These are phyloP conservation scores for Sicyos edulis DNA, from an alignment of 306 rosid genomes.

Conservation along the genomic window DNA sequence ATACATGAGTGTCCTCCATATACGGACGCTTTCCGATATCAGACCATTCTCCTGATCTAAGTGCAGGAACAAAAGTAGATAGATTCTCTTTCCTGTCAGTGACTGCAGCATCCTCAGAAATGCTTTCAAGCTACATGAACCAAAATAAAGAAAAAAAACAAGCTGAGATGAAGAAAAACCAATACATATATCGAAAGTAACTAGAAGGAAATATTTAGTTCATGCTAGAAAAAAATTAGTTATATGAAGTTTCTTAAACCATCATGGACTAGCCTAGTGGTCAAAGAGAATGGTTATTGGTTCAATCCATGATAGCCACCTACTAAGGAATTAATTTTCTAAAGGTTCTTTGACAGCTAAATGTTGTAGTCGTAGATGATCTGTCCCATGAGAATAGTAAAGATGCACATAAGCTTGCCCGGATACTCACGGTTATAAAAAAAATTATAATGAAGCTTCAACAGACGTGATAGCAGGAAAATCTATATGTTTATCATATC, in stretches of 20 bases:
- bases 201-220: not conserved
- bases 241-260: no score
- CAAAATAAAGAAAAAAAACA: conserved; percentile 18
- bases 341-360: no score
- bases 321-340: no score
- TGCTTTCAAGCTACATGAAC: conserved; percentile 69
- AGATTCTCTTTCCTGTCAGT: conserved; percentile 49
- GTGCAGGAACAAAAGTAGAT: conserved; percentile 44
- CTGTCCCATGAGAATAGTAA: no score
- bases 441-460: not conserved
- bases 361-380: no score
- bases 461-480: not conserved
- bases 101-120: conserved; percentile 61
- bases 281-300: no score
- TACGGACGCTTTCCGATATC: conserved; percentile 65
- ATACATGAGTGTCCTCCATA: conserved; percentile 91
- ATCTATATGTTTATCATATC: not conserved
- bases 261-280: no score
- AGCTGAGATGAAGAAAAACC: conserved; percentile 12
- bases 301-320: not conserved
- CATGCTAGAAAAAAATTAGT: no score
- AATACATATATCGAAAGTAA: not conserved
- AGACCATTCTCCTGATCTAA: conserved; percentile 93
- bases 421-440: no score
- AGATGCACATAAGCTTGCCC: no score